phyloP scores from a whole-genome alignment of 1,284 basidiomycete genomes.

The Trametes hirsuta region DNA sequence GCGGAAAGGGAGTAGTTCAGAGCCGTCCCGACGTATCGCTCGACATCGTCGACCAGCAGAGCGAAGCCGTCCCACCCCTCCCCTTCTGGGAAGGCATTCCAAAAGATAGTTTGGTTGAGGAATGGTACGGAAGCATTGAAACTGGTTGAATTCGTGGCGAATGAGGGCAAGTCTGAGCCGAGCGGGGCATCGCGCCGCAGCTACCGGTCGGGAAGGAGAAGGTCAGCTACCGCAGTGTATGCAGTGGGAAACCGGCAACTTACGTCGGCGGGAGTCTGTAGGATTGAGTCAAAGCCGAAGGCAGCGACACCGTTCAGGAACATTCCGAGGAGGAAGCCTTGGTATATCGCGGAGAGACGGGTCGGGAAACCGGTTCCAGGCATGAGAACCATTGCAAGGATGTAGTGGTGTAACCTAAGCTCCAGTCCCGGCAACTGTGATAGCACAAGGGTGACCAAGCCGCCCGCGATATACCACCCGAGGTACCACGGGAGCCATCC shows the following conservation, averaged over 20 bases:
- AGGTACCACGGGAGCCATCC: conserved; percentile 81
- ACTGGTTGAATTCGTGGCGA: conserved; percentile 72
- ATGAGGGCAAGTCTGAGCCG: conserved; percentile 71
- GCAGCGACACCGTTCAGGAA: conserved; percentile 80
- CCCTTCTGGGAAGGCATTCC: conserved; percentile 56
- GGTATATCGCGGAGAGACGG: conserved; percentile 75
- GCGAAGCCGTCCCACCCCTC: conserved; percentile 78
- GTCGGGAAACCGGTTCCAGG: conserved; percentile 85
- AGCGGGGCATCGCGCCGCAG: conserved; percentile 75
- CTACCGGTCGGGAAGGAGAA: conserved; percentile 36
- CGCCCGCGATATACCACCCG: conserved; percentile 72
- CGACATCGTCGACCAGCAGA: conserved; percentile 85
- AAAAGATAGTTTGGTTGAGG: conserved; percentile 61
- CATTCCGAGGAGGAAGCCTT: conserved; percentile 82
- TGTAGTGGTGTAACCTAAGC: conserved; percentile 76
- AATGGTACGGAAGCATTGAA: conserved; percentile 61
- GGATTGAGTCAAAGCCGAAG: conserved; percentile 79
- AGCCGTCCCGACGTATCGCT: conserved; percentile 68
- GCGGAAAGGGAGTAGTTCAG: conserved; percentile 70
- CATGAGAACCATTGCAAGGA: conserved; percentile 75
- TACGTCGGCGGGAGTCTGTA: conserved; percentile 78
- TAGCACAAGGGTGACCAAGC: conserved; percentile 66
- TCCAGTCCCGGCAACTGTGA: conserved; percentile 71
- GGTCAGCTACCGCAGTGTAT: conserved; percentile 10
- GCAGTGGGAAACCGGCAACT: conserved; percentile 28